phyloP scores from a whole-genome alignment of 257 asterid species.

The Cinchona pubescens region DNA sequence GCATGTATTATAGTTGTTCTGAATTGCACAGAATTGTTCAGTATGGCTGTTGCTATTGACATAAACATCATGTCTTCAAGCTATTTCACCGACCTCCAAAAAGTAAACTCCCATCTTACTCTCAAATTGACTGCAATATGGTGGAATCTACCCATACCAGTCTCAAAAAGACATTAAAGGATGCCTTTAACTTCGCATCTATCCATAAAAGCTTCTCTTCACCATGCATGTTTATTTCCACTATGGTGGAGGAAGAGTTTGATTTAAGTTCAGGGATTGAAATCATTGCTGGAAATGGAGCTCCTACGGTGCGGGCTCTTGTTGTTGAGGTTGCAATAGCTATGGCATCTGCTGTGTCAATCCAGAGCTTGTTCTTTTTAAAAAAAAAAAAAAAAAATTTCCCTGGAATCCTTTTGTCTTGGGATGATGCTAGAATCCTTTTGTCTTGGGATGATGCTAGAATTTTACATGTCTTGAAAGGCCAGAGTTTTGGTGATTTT shows the following conservation, averaged over 20 bases:
- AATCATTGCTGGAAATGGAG: slow-evolving; percentile 63
- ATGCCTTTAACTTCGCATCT: slow-evolving; percentile 43
- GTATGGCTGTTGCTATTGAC: slow-evolving; percentile 88
- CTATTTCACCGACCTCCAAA: slow-evolving; percentile 76
- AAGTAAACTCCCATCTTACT: slow-evolving; percentile 80
- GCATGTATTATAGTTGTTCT: slow-evolving; percentile 61
- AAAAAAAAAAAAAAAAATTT: too few species aligned
- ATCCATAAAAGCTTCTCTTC: slow-evolving; percentile 81
- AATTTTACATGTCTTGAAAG: too few species aligned
- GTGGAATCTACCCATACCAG: slow-evolving; percentile 50
- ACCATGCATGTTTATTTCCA: slow-evolving; percentile 71
- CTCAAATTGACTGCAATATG: slow-evolving; percentile 74
- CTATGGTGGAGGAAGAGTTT: slow-evolving; percentile 33
- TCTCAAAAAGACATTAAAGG: slow-evolving; percentile 38
- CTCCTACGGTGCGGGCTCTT: slow-evolving; percentile 62
- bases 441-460: too few species aligned
- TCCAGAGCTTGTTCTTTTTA: too few species aligned
- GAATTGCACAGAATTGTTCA: slow-evolving; percentile 58
- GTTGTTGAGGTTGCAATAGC: slow-evolving; percentile 86
- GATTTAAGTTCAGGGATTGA: slow-evolving; percentile 55
- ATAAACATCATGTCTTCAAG: slow-evolving; percentile 74
- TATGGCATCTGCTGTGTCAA: slow-evolving; percentile 71
- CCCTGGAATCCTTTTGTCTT: too few species aligned
- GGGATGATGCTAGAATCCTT: too few species aligned
- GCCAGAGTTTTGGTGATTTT: too few species aligned